Conservation (phyloP, 495 filamentous ascomycete species). For the Rhypophila decipiens region DNA sequence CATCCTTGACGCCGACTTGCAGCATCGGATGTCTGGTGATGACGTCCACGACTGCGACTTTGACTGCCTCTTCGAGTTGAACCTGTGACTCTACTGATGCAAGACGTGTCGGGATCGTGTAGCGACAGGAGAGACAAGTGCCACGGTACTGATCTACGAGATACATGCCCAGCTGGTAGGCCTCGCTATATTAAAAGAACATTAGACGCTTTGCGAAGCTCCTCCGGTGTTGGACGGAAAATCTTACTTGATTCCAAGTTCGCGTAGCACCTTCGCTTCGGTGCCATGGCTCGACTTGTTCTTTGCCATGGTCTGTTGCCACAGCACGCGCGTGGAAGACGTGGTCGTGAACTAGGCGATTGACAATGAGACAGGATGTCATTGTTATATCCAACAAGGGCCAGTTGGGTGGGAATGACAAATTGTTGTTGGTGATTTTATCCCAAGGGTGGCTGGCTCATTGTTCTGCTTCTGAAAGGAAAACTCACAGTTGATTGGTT, state of each 20-base stretch:
- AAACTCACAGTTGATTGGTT: too few species aligned
- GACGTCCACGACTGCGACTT: background rate
- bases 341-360: too few species aligned
- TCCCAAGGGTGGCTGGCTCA: too few species aligned
- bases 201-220: background rate
- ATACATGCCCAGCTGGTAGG: constrained; percentile 3
- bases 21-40: constrained; percentile 3
- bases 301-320: background rate
- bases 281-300: background rate
- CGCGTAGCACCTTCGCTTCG: constrained; percentile 1
- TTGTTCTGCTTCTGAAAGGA: too few species aligned
- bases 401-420: too few species aligned
- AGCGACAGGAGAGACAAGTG: constrained; percentile 1
- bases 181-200: background rate
- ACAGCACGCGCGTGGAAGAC: too few species aligned
- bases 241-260: constrained; percentile 4
- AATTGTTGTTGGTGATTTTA: too few species aligned
- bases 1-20: constrained; percentile 1
- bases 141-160: constrained; percentile 2
- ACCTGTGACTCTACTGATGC: background rate
- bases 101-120: constrained; percentile 1
- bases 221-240: background rate
- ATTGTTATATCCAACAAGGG: too few species aligned
- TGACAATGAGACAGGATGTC: too few species aligned
- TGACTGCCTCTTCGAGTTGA: constrained; percentile 2